These are phyloP conservation scores for Ormosia emarginata DNA, from an alignment of 306 rosid genomes.

Conservation along the genomic window DNA sequence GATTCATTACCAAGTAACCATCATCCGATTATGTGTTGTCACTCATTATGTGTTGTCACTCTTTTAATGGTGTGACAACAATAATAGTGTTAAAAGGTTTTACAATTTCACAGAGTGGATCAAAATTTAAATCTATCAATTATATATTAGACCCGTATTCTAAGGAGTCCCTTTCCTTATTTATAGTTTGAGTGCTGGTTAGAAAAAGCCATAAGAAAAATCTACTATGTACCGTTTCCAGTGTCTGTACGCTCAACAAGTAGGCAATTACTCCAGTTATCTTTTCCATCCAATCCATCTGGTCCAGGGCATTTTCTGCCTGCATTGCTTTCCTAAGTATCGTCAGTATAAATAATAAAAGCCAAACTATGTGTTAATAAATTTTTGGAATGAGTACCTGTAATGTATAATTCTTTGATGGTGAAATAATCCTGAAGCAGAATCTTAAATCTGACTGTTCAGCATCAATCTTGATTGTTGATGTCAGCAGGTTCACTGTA, in stretches of 20 bases:
- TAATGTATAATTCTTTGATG: conserved; percentile 56
- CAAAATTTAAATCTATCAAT: neutral
- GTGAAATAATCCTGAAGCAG: conserved; percentile 85
- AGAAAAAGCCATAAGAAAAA: neutral
- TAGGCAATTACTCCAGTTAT: conserved; percentile 77
- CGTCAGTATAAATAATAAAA: neutral
- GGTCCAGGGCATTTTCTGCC: conserved; percentile 83
- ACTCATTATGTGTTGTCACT: neutral
- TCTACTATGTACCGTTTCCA: conserved; percentile 43
- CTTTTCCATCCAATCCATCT: conserved; percentile 86
- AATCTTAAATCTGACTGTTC: conserved; percentile 79
- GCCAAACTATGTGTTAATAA: neutral
- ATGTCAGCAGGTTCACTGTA: conserved; percentile 70
- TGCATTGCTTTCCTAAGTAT: conserved; percentile 29
- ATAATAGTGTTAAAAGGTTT: neutral
- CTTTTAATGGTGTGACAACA: neutral
- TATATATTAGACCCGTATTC: neutral
- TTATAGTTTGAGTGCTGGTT: neutral
- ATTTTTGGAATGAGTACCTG: conserved; percentile 46
- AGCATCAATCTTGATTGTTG: conserved; percentile 77
- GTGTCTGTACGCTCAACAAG: conserved; percentile 53
- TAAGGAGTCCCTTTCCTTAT: neutral
- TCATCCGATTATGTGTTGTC: neutral
- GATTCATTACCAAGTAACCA: neutral
- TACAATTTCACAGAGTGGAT: neutral